phyloP scores from a whole-genome alignment of 2,329 filamentous ascomycete species.

The Xylariaceae sp. region DNA sequence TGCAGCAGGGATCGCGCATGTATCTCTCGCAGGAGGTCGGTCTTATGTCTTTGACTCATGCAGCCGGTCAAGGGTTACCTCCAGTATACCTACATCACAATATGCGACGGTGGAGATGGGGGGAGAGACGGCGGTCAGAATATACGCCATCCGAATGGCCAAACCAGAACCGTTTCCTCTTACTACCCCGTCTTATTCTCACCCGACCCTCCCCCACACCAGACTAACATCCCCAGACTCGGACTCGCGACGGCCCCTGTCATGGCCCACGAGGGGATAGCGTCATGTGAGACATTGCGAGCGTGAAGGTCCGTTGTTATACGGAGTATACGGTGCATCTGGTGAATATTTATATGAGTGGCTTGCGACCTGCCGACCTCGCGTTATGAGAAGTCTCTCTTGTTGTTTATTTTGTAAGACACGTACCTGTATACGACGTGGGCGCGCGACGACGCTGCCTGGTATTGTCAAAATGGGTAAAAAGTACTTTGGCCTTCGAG shows the following conservation, averaged over 20 bases:
- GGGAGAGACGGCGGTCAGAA: neutral
- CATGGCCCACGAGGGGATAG: neutral
- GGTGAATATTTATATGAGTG: neutral
- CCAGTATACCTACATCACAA: neutral
- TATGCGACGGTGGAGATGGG: neutral
- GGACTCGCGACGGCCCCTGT: neutral
- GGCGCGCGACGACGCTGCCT: neutral
- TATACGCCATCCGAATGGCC: neutral
- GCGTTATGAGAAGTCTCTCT: neutral
- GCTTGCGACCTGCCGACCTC: neutral
- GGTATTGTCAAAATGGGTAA: conserved; percentile 26
- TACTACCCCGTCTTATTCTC: neutral
- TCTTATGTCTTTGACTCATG: neutral
- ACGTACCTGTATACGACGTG: neutral
- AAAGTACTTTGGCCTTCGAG: conserved; percentile 59
- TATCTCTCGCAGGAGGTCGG: neutral
- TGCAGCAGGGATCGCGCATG: neutral
- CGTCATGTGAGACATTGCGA: neutral
- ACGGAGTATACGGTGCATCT: neutral
- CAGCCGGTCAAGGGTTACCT: neutral
- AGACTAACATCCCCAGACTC: neutral
- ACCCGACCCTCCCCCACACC: neutral
- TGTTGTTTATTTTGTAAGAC: neutral
- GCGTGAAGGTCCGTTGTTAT: neutral
- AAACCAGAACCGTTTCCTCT: neutral